Base-by-base conservation (phyloP, 2,329 filamentous ascomycete species). In the Pseudogymnoascus sp. region DNA sequence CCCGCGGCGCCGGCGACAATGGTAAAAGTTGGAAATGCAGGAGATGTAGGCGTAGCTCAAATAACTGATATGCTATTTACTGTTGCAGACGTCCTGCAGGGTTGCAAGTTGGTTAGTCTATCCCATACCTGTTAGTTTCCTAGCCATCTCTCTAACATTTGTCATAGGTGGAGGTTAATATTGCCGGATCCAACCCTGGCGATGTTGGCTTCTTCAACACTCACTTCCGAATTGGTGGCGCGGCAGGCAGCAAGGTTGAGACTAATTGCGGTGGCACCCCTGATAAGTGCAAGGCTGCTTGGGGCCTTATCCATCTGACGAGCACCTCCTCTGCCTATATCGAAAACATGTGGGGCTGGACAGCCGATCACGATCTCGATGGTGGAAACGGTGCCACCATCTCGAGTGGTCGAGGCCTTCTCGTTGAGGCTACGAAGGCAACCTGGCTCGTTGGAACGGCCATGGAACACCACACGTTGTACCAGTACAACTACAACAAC, bases 31-130 rank as follows among this genome's bases (percentile, higher is more conserved):
- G 31, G 31, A 34, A 34, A 34, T 34, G 31, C 31, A 7, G 31
- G 31, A 34, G 31, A 34, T 34, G 71, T 75, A 2, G 81, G 81
- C 11, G 68, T 78, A 2, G 78, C 77, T 2, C 77, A 84, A 65
- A 77, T 84, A 53, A 77, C 75, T 36, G 81, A 84, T 62, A 78
- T 84, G 73, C 72, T 79, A 4, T 78, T 84, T 69, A 80, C 79
- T 1, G 78, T 79, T 6, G 73, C 73, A 4, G 79, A 81, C 36
- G 70, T 79, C 1, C 74, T 81, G 1, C 68, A 72, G 8, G 75
- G 75, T 14, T 60, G 59, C 59, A 60, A 60, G 25, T 36, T 60
- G 18, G 59, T 60, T n/a, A 18, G 23, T 14, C 28, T n/a, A 21
- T 12, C 14, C 8, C 16, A 12, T 31, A 25, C 14, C 16, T 18